Conservation (phyloP, 2,329 filamentous ascomycete genomes). For the Neonectria coccinea region DNA sequence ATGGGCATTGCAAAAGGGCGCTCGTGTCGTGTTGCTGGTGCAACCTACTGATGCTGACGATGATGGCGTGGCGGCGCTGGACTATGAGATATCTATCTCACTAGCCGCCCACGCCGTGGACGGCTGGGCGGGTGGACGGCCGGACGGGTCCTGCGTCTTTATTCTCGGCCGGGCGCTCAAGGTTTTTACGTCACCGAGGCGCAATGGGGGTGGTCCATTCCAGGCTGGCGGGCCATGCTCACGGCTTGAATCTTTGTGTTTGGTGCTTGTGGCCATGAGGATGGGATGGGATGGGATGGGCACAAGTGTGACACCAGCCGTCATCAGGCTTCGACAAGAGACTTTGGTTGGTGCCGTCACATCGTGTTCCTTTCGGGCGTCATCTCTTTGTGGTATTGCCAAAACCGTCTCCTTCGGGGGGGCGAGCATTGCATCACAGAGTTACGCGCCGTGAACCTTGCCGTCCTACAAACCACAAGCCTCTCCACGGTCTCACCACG, state of each 20-base stretch:
- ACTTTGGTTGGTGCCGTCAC: slow-evolving; percentile 6
- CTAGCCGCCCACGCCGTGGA: slow-evolving; percentile 27
- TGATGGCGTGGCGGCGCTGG: slow-evolving; percentile 42
- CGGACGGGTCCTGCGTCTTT: slow-evolving; percentile 30
- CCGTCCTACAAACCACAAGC: not conserved
- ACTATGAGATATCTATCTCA: slow-evolving; percentile 9
- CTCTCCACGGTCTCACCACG: no score
- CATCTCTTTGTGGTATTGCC: not conserved
- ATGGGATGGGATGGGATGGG: not conserved
- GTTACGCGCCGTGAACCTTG: slow-evolving; percentile 13
- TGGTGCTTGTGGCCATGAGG: slow-evolving; percentile 4
- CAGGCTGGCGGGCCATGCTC: slow-evolving; percentile 24
- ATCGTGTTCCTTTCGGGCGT: not conserved
- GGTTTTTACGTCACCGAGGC: slow-evolving; percentile 41
- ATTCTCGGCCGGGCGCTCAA: slow-evolving; percentile 27
- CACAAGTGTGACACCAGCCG: slow-evolving; percentile 11
- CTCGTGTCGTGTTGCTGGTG: slow-evolving; percentile 6
- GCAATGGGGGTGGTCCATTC: slow-evolving; percentile 35
- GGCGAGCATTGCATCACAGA: slow-evolving; percentile 26
- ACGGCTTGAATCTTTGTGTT: slow-evolving; percentile 6
- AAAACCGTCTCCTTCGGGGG: slow-evolving; percentile 1
- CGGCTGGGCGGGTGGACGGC: slow-evolving; percentile 11
- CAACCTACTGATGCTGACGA: slow-evolving; percentile 24
- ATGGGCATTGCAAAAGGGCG: slow-evolving; percentile 9
- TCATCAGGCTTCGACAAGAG: slow-evolving; percentile 19